Evolutionary conservation across 1,284 basidiomycete genomes (phyloP).

Genomic region (Fomitopsis pinicola): DNA sequence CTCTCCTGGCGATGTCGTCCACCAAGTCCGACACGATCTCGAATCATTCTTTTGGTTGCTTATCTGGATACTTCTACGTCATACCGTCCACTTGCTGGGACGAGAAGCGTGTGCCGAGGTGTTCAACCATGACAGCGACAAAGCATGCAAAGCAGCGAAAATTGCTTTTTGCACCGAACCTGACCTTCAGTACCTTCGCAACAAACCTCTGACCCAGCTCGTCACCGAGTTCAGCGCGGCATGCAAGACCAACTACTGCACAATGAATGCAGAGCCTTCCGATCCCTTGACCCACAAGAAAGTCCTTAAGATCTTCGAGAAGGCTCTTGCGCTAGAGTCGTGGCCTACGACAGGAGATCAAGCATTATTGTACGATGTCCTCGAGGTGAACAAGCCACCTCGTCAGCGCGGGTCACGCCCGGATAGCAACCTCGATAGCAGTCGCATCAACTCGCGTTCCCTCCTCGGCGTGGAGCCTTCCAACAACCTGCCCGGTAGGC

Average conservation of each 20-base stretch:
- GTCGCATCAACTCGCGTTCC: neutral
- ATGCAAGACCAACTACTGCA: too few species aligned
- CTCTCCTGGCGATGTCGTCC: neutral
- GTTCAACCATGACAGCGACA: too few species aligned
- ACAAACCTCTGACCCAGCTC: too few species aligned
- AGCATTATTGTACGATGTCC: too few species aligned
- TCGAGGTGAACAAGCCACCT: too few species aligned
- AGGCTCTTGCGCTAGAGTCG: neutral
- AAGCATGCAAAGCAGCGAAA: too few species aligned
- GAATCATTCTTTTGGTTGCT: constrained; percentile 17
- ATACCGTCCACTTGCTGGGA: too few species aligned
- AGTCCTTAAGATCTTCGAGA: neutral
- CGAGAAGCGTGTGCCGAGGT: too few species aligned
- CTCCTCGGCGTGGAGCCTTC: too few species aligned
- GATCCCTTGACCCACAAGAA: neutral
- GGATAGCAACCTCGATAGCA: neutral
- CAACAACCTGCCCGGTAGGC: neutral
- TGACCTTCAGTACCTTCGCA: too few species aligned
- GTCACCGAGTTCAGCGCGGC: too few species aligned
- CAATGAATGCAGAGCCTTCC: neutral
- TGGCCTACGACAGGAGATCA: neutral
- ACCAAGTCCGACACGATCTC: constrained; percentile 11
- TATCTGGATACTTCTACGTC: constrained; percentile 3
- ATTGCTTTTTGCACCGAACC: too few species aligned
- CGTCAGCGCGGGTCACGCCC: neutral